phyloP scores from a whole-genome alignment of 148 eudicot genomes.

The Arbutus unedo region DNA sequence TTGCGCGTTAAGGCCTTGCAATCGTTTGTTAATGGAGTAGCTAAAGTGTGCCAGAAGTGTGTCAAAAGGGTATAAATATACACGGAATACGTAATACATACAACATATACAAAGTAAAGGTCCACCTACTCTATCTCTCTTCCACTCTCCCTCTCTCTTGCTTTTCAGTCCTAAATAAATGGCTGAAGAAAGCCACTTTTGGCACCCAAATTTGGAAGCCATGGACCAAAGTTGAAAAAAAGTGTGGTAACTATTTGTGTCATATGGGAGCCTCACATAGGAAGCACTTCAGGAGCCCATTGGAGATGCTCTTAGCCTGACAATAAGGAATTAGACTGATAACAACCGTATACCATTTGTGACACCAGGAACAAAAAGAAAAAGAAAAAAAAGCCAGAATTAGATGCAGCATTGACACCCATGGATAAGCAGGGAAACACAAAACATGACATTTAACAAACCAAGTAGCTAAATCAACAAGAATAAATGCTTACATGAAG shows the following conservation, averaged over 20 bases:
- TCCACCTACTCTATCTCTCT: neutral
- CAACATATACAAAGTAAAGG: neutral
- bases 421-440: neutral
- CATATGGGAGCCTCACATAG: neutral
- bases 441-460: neutral
- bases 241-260: neutral
- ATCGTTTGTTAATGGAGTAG: neutral
- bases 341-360: neutral
- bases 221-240: neutral
- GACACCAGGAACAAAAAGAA: neutral
- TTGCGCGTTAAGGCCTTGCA: neutral
- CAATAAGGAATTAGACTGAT: neutral
- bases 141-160: neutral
- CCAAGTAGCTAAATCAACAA: slow-evolving; percentile 1
- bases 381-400: neutral
- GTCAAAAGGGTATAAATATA: neutral
- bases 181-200: neutral
- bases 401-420: neutral
- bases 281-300: neutral
- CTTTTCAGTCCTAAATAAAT: neutral
- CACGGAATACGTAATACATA: neutral
- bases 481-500: neutral
- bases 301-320: neutral
- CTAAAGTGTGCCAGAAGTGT: neutral
- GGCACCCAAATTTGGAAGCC: slow-evolving; percentile 3